Conservation (phyloP, 164 flowering plant genomes). For the Chimonanthus salicifolius region DNA sequence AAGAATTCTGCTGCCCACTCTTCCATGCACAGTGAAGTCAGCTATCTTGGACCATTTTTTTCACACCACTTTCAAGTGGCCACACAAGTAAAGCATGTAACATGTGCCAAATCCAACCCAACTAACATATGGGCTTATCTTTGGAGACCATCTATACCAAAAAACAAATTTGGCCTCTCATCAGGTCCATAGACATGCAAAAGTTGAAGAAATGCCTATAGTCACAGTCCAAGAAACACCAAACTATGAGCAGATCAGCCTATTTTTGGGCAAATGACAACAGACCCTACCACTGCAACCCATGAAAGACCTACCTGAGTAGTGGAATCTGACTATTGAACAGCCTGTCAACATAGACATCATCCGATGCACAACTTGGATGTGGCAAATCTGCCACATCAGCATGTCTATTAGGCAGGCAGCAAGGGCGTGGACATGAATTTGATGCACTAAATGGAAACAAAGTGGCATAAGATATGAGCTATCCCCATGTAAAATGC, state of each 20-base stretch:
- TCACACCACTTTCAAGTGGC: neutral
- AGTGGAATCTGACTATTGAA: neutral
- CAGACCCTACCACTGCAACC: neutral
- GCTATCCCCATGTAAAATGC: neutral
- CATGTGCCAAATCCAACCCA: neutral
- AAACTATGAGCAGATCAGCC: too few species aligned
- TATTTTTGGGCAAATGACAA: too few species aligned
- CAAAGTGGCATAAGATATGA: too few species aligned
- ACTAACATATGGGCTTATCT: neutral
- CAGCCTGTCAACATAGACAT: too few species aligned
- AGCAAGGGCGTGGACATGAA: neutral
- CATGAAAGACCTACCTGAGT: neutral
- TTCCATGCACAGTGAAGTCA: neutral
- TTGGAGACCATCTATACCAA: neutral
- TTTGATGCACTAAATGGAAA: too few species aligned
- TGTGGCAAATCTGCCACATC: neutral
- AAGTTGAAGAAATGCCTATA: neutral
- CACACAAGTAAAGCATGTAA: neutral
- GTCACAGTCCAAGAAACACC: neutral
- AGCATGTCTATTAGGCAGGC: neutral
- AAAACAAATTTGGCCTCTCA: neutral
- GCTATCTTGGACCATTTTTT: neutral
- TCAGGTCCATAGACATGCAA: neutral
- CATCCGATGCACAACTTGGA: neutral
- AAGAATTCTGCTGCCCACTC: neutral